These are phyloP conservation scores for Logfia minima DNA, from an alignment of 129 eudicot species.

Conservation along the genomic window DNA sequence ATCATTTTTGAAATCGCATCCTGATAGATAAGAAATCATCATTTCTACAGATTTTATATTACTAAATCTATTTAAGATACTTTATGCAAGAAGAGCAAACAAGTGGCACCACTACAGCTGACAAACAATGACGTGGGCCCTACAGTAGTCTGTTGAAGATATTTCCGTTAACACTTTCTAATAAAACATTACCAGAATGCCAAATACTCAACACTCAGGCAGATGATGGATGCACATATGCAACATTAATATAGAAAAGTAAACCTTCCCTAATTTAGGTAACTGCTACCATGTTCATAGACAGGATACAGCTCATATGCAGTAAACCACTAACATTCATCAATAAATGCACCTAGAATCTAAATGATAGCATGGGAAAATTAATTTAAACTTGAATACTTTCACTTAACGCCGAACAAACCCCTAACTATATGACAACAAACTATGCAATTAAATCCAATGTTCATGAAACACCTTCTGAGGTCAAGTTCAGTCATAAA, in stretches of 20 bases:
- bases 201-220: conserved; percentile 14
- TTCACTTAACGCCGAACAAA: not conserved
- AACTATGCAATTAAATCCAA: conserved; percentile 2
- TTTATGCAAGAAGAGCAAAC: not conserved
- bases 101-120: not conserved
- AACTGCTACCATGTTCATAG: not conserved
- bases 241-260: not conserved
- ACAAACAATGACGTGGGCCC: not conserved
- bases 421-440: not conserved
- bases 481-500: not conserved
- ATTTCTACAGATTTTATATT: not conserved
- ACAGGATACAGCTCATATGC: not conserved
- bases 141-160: not conserved
- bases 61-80: not conserved
- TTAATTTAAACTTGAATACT: not conserved
- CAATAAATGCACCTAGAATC: not conserved
- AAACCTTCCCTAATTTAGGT: not conserved
- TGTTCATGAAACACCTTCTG: not conserved
- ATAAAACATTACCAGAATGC: not conserved
- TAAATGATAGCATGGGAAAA: not conserved
- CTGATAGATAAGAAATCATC: not conserved
- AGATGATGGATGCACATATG: not conserved
- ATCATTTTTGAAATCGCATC: not conserved
- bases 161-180: not conserved
- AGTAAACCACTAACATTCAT: not conserved